These are phyloP conservation scores for Populus euphratica DNA, from an alignment of 345 rosid genomes.

Conservation along the genomic window DNA sequence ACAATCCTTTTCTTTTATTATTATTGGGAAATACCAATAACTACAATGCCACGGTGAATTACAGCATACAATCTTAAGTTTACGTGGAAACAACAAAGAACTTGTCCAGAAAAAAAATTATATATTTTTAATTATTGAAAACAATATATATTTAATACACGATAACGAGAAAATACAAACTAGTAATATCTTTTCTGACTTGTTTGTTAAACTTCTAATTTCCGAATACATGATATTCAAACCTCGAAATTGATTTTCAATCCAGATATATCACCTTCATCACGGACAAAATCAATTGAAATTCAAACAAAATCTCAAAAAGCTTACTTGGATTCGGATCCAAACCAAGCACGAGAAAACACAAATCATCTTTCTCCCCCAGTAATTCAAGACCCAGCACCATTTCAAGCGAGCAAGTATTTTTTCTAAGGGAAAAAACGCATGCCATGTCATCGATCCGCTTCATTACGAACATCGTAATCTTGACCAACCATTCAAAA, in stretches of 20 bases:
- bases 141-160: no score
- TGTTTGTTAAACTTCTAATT: neutral
- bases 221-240: neutral
- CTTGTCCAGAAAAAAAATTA: no score
- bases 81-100: no score
- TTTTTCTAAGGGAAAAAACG: neutral
- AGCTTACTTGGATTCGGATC: neutral
- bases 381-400: neutral
- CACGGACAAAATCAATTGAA: neutral
- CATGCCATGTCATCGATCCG: conserved; percentile 12
- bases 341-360: neutral
- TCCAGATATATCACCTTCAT: neutral
- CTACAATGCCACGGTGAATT: no score
- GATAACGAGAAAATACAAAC: no score
- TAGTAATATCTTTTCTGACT: no score
- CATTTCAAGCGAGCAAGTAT: neutral
- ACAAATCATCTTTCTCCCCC: neutral
- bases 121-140: no score
- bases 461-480: no score
- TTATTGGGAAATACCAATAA: no score
- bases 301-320: neutral
- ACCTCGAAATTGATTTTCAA: neutral
- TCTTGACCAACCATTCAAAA: neutral
- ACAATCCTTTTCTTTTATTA: no score
- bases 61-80: no score